Evolutionary conservation across 2,329 filamentous ascomycete species (phyloP).

Genomic region (Lasiodiplodia gonubiensis): DNA sequence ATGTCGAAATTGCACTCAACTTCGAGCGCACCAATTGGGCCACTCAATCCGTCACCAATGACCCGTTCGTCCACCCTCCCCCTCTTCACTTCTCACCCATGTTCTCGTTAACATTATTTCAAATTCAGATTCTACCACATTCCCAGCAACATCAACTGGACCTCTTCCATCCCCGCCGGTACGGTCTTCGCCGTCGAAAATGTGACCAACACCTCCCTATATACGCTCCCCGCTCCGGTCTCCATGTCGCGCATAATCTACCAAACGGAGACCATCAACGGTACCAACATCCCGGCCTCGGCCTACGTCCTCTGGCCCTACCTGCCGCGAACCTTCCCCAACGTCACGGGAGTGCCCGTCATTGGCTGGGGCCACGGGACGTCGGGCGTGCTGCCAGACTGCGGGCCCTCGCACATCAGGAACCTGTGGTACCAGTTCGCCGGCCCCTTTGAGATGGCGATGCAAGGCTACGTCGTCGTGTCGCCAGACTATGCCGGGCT

Average conservation of each 20-base stretch:
- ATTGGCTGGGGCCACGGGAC: constrained; percentile 35
- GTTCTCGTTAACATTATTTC: constrained; percentile 16
- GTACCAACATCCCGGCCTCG: constrained; percentile 54
- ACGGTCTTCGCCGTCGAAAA: constrained; percentile 50
- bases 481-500: constrained; percentile 37
- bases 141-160: constrained; percentile 2
- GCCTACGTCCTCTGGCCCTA: constrained; percentile 60
- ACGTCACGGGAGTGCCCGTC: constrained; percentile 14
- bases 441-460: constrained; percentile 36
- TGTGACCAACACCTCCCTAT: constrained; percentile 46
- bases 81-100: constrained; percentile 32
- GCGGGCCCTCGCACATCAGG: constrained; percentile 36
- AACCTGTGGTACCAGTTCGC: constrained; percentile 37
- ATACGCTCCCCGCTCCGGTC: constrained; percentile 50
- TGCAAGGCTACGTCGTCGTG: constrained; percentile 39
- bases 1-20: constrained; percentile 35
- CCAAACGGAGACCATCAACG: constrained; percentile 53
- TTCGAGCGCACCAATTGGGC: constrained; percentile 40
- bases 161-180: constrained; percentile 39
- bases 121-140: not conserved
- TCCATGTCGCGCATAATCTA: constrained; percentile 58
- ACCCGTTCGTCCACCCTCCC: constrained; percentile 48
- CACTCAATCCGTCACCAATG: constrained; percentile 35
- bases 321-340: constrained; percentile 8
- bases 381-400: constrained; percentile 32